Evolutionary conservation across 805 yeast species (phyloP).

Genomic region (Phaffomyces thermotolerans): DNA sequence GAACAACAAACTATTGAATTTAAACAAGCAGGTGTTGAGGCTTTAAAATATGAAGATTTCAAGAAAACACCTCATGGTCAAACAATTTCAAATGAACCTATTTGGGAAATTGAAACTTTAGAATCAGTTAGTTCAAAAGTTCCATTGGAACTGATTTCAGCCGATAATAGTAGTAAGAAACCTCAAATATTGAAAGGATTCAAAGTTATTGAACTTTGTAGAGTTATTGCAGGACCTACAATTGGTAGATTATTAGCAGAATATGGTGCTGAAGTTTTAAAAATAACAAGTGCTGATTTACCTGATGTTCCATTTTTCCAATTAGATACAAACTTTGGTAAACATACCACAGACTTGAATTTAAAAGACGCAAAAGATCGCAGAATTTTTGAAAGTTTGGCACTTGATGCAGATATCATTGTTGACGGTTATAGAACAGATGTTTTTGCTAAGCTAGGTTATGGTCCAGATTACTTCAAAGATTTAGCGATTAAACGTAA

Average conservation of each 20-base stretch:
- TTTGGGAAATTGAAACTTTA: conserved; percentile 1
- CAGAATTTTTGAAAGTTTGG: background rate
- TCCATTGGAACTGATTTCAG: too few species aligned
- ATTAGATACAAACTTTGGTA: conserved; percentile 4
- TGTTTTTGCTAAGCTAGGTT: conserved; percentile 4
- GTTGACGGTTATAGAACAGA: conserved; percentile 6
- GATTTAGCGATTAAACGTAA: conserved; percentile 2
- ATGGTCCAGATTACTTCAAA: conserved; percentile 1
- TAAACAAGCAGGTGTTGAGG: conserved; percentile 6
- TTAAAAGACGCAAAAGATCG: background rate
- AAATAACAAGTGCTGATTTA: conserved; percentile 1
- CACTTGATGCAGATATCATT: conserved; percentile 4
- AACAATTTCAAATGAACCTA: background rate
- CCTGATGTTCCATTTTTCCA: conserved; percentile 8
- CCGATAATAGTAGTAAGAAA: too few species aligned
- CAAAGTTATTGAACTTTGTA: conserved; percentile 4
- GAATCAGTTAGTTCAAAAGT: background rate
- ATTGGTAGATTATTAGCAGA: conserved; percentile 6
- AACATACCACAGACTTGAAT: conserved; percentile 1
- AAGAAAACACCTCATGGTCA: conserved; percentile 1
- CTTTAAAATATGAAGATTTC: conserved; percentile 5
- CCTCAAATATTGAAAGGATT: conserved; percentile 3
- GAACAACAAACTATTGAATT: conserved; percentile 1
- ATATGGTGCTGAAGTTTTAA: conserved; percentile 6
- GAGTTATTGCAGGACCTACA: conserved; percentile 8